Conservation (phyloP, 2,329 filamentous ascomycete genomes). For the Phialemoniopsis sp. region DNA sequence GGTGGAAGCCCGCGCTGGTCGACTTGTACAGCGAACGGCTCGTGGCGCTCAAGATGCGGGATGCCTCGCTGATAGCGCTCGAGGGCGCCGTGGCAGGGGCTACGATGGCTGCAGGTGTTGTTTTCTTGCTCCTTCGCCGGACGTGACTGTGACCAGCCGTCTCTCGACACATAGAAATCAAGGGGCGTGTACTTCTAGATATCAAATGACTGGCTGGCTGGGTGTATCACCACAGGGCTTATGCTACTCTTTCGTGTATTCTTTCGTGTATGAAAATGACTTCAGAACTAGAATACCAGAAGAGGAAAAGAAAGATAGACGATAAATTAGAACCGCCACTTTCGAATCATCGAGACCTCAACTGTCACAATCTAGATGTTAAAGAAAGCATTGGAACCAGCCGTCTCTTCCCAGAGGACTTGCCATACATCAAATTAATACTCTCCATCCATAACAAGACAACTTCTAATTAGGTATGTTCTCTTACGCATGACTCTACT, state of each 20-base stretch:
- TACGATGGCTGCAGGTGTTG: slow-evolving; percentile 50
- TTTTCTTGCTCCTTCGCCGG: slow-evolving; percentile 40
- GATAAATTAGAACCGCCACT: too few species aligned
- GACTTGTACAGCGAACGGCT: slow-evolving; percentile 64
- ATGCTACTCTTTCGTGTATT: too few species aligned
- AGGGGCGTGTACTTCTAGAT: neutral
- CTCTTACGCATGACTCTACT: too few species aligned
- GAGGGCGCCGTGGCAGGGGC: slow-evolving; percentile 67
- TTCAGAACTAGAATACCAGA: too few species aligned
- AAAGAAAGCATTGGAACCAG: too few species aligned
- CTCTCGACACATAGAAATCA: neutral
- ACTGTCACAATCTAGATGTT: too few species aligned
- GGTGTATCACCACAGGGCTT: too few species aligned
- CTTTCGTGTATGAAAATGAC: too few species aligned
- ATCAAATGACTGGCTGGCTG: neutral
- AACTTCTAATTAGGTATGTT: slow-evolving; percentile 1
- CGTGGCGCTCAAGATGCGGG: slow-evolving; percentile 62
- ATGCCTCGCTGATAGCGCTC: slow-evolving; percentile 65
- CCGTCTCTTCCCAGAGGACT: too few species aligned
- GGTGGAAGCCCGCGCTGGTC: slow-evolving; percentile 43
- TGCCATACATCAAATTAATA: neutral
- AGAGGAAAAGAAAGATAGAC: too few species aligned
- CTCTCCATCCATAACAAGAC: neutral
- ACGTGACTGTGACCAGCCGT: too few species aligned
- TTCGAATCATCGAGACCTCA: too few species aligned